Evolutionary conservation across 768 basidiomycete species (phyloP).

Genomic region (Amanita phalloides): DNA sequence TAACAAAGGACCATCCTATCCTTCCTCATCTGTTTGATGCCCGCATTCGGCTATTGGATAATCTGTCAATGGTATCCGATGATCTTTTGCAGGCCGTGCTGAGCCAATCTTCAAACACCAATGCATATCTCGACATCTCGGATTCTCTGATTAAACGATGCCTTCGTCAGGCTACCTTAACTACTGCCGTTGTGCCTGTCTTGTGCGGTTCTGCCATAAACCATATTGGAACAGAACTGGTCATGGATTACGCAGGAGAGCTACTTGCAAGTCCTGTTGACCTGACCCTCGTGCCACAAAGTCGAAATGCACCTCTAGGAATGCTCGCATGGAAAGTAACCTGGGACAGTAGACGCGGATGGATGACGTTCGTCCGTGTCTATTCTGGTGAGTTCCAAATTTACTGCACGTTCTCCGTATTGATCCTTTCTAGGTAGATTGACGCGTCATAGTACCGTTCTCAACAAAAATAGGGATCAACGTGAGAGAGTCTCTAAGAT

Average conservation of each 20-base stretch:
- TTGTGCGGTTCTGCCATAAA: conserved; percentile 77
- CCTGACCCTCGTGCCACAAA: conserved; percentile 35
- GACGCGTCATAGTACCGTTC: conserved; percentile 45
- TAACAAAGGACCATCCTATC: conserved; percentile 58
- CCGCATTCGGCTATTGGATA: conserved; percentile 63
- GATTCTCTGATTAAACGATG: conserved; percentile 42
- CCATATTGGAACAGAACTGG: conserved; percentile 69
- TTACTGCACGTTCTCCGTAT: conserved; percentile 3
- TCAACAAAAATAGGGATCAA: conserved; percentile 58
- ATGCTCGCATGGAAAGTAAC: conserved; percentile 82
- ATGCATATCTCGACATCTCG: conserved; percentile 56
- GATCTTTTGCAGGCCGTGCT: conserved; percentile 70
- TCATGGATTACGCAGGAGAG: conserved; percentile 77
- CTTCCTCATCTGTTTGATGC: conserved; percentile 55
- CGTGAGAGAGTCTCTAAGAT: conserved; percentile 69
- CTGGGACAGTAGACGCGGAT: conserved; percentile 74
- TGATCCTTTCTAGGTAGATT: conserved; percentile 44
- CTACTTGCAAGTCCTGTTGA: conserved; percentile 73
- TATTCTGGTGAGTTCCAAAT: conserved; percentile 57
- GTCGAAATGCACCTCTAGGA: conserved; percentile 38
- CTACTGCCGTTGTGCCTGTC: conserved; percentile 62
- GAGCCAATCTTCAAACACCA: conserved; percentile 39
- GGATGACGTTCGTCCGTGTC: conserved; percentile 89
- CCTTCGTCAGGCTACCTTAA: conserved; percentile 58
- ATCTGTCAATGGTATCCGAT: conserved; percentile 71